Evolutionary conservation across 2,329 filamentous ascomycete species (phyloP), one percentile per base, ranked within the genome.

Genomic region (Microdochium nivale): DNA sequence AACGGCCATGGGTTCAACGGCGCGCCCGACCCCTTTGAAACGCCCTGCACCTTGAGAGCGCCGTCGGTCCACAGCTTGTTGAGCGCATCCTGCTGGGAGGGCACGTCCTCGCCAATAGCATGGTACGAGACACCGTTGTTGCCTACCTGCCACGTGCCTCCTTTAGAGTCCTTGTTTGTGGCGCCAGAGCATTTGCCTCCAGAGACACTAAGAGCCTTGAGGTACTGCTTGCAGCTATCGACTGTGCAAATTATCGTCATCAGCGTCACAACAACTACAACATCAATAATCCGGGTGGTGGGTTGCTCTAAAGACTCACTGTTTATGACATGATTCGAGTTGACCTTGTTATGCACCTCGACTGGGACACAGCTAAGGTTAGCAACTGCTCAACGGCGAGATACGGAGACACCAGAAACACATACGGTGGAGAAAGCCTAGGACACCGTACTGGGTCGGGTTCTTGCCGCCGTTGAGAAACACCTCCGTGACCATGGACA

Each of bases 381-480:
- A 24, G 21, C 33, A 13, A 47, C 14, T 14, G 5, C 21, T 23
- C n/a, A 47, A 19, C 11, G 3, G n/a, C 27, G 24, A 23, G 14
- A 10, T 7, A 25, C 11, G 10, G 46, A n/a, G 19, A 30, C n/a
- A 11, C 43, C 19, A 3, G 9, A 7, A 16, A 4, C 7, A 49
- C 59, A 53, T 53, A 65, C 62, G 63, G 43, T 63, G 63, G 10
- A 63, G 60, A 47, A 58, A 65, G n/a, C 62, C 62, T 11, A 64
- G 37, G 21, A 64, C 48, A 13, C 62, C 62, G 33, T 65, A 62
- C 3, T 40, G 51, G 47, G 56, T 37, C 3, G 61, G 59, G 9
- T 59, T 51, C 51, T 57, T 59, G 24, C 60, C 60, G 19, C 51
- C 57, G 25, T 58, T 60, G 1, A 63, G 50, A 52, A 56, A 65